Percentiles rank a stretch among this genome's conserved stretches.
Evolutionary conservation across 2,329 filamentous ascomycete species (phyloP).

Genomic region (Cyclaneusma minus): DNA sequence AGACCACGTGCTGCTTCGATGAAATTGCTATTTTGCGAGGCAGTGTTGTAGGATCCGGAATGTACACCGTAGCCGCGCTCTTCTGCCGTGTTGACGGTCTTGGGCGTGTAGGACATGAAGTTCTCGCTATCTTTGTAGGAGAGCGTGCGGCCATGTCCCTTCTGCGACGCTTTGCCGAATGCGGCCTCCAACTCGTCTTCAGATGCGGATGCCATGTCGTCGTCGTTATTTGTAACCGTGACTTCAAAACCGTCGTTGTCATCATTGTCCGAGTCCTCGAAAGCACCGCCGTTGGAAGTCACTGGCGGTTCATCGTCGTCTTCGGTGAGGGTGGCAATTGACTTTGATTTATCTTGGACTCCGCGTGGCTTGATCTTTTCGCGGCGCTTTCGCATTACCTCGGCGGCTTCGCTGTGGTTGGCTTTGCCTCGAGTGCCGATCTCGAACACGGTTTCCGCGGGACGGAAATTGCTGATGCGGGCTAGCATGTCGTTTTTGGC

Average conservation of each 20-base stretch:
- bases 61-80: slow-evolving; percentile 90
- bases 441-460: slow-evolving; percentile 93
- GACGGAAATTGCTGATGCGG: slow-evolving; percentile 74
- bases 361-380: slow-evolving; percentile 48
- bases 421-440: slow-evolving; percentile 59
- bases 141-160: slow-evolving; percentile 37
- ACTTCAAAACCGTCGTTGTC: slow-evolving; percentile 23
- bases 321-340: slow-evolving; percentile 3
- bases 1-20: slow-evolving; percentile 72
- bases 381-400: slow-evolving; percentile 60
- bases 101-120: slow-evolving; percentile 93
- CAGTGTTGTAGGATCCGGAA: slow-evolving; percentile 46
- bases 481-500: slow-evolving; percentile 78
- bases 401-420: slow-evolving; percentile 46
- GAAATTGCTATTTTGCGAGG: slow-evolving; percentile 51
- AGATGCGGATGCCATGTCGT: slow-evolving; percentile 41
- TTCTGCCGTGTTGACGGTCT: slow-evolving; percentile 65
- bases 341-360: slow-evolving; percentile 24
- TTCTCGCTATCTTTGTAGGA: slow-evolving; percentile 74
- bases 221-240: slow-evolving; percentile 17
- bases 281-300: slow-evolving; percentile 7
- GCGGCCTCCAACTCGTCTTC: slow-evolving; percentile 53
- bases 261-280: slow-evolving; percentile 16
- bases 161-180: slow-evolving; percentile 42
- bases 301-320: slow-evolving; percentile 4